Percentiles rank a stretch among this genome's conserved stretches.
Conservation (phyloP, 2,329 filamentous ascomycete genomes). For the Cercospora berteroae region DNA sequence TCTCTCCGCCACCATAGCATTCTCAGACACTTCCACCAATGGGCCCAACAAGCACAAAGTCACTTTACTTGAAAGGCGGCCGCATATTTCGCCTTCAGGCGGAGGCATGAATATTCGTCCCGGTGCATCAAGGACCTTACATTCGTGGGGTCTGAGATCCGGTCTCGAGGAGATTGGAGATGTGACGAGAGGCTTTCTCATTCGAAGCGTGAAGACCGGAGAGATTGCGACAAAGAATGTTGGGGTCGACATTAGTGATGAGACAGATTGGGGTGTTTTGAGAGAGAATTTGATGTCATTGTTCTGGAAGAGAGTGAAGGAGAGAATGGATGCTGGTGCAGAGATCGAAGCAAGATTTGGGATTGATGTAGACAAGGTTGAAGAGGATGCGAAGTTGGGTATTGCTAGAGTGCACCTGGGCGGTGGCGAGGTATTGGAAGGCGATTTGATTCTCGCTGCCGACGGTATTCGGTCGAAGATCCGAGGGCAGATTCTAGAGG, state of each 20-base stretch:
- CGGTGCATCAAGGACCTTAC: conserved; percentile 15
- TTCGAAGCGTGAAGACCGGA: conserved; percentile 11
- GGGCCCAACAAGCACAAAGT: conserved; percentile 27
- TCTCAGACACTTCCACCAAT: neutral
- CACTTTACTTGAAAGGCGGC: conserved; percentile 23
- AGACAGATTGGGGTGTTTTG: conserved; percentile 10
- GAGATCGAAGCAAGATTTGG: neutral
- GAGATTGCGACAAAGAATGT: conserved; percentile 11
- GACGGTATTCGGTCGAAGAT: conserved; percentile 14
- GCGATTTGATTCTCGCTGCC: conserved; percentile 15
- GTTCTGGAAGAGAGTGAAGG: neutral
- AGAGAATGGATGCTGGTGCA: neutral
- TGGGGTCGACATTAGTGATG: neutral
- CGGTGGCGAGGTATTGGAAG: conserved; percentile 3
- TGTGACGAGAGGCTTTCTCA: conserved; percentile 4
- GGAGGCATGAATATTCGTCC: conserved; percentile 21
- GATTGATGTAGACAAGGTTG: conserved; percentile 1
- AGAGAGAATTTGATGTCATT: conserved; percentile 11
- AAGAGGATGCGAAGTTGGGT: neutral
- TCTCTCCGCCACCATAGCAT: conserved; percentile 29
- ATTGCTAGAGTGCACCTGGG: neutral
- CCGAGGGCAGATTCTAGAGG: conserved; percentile 8
- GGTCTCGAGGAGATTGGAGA: conserved; percentile 14
- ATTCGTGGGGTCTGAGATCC: conserved; percentile 12
- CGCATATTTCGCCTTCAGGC: conserved; percentile 4